A percentile compares a stretch with the other conserved stretches of the same genome.
Evolutionary conservation across 108 stramenopile genomes (phyloP).

Genomic region (Stephanodiscus triporus): DNA sequence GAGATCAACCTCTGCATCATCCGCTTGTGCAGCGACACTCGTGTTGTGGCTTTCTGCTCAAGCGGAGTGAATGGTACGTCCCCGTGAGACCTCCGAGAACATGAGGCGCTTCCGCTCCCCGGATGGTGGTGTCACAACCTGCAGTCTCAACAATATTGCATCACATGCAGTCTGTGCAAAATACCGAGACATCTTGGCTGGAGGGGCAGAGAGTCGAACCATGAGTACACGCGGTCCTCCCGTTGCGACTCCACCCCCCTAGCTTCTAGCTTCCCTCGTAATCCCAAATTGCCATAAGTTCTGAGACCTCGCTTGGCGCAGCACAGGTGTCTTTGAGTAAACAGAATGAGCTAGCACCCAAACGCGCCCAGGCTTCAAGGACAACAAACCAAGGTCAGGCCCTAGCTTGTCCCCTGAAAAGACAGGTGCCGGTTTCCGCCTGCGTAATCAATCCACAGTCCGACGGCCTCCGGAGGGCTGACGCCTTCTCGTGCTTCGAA

Average conservation of each 20-base stretch:
- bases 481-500: neutral
- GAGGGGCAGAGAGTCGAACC: neutral
- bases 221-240: neutral
- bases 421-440: neutral
- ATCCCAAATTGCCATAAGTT: neutral
- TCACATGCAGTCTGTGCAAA: too few species aligned
- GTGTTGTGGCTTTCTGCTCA: neutral
- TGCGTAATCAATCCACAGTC: too few species aligned
- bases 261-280: constrained; percentile 1
- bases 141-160: too few species aligned
- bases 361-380: neutral
- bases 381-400: neutral
- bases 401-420: neutral
- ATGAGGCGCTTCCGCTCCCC: too few species aligned
- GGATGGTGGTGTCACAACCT: too few species aligned
- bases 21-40: neutral
- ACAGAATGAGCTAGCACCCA: constrained; percentile 10
- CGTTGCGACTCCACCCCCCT: neutral
- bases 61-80: neutral
- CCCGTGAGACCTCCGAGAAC: neutral
- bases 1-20: too few species aligned
- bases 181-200: neutral
- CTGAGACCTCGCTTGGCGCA: neutral
- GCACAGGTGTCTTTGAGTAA: neutral
- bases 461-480: neutral